phyloP scores from a whole-genome alignment of 2,329 filamentous ascomycete species.

The Endoconidiophora polonica region DNA sequence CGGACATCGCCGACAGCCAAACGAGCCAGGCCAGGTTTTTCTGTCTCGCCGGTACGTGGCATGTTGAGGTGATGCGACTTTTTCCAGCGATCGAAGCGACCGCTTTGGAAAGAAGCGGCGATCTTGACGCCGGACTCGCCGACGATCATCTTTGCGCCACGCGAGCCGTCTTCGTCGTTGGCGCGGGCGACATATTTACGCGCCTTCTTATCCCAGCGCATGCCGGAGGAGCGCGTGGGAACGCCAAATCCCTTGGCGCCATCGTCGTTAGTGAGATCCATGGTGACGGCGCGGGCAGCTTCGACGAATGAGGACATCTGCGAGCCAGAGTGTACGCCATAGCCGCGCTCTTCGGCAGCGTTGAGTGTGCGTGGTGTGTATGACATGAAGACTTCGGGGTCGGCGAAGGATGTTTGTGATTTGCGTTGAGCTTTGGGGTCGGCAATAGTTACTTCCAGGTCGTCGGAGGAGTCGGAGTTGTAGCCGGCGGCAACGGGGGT shows the following conservation, averaged over 20 bases:
- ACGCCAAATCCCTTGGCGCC: constrained; percentile 62
- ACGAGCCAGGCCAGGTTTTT: constrained; percentile 28
- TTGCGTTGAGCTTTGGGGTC: constrained; percentile 29
- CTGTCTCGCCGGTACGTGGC: constrained; percentile 68
- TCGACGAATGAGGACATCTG: constrained; percentile 59
- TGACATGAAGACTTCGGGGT: constrained; percentile 88
- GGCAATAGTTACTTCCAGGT: constrained; percentile 55
- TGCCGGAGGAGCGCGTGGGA: constrained; percentile 42
- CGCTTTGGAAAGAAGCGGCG: constrained; percentile 79
- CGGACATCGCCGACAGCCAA: constrained; percentile 17
- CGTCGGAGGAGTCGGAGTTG: constrained; percentile 43
- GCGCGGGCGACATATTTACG: constrained; percentile 85
- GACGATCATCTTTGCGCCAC: constrained; percentile 52
- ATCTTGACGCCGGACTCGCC: constrained; percentile 95
- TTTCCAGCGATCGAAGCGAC: constrained; percentile 85
- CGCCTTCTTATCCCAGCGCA: constrained; percentile 94
- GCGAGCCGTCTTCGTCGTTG: constrained; percentile 89
- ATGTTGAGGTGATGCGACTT: constrained; percentile 66
- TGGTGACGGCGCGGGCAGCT: constrained; percentile 69
- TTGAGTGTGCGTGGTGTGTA: constrained; percentile 74
- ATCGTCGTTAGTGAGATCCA: constrained; percentile 90
- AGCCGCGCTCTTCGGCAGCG: constrained; percentile 75
- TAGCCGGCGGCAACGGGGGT: constrained; percentile 28
- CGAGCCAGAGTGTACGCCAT: constrained; percentile 75
- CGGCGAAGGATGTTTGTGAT: constrained; percentile 51